Base-by-base conservation (phyloP, 208 protist genomes). In the Crithidia mellificae region DNA sequence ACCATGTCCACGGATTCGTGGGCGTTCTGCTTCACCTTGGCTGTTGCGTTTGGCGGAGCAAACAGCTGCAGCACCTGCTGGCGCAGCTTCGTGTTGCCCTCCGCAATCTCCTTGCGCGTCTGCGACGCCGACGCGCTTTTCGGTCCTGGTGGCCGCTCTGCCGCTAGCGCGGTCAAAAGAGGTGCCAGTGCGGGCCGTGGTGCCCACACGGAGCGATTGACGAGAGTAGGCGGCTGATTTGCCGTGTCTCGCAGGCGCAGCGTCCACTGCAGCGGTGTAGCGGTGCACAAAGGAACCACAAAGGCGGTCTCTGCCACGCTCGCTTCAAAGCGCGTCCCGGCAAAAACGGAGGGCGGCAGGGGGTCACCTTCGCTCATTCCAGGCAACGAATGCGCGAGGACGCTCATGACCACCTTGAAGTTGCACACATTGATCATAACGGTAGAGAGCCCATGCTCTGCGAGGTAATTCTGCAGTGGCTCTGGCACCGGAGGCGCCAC, bases 191-290 rank as follows among this genome's bases (percentile, higher is more conserved):
- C 58, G 51, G 46, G 56, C 22, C n/a, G 74, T 43, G 68, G 68
- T 25, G 50, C 58, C 81, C 81, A 86, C 43, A 86, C 73, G 8
- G 81, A 86, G 56, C 63, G 71, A 34, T 29, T 63, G 24, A 57
- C 6, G 2, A 38, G 27, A 8, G 36, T 29, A 17, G 43, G 24
- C 36, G 74, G 79, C 43, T 58, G 20, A 53, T 74, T 71, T 8
- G 61, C 74, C 7, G 69, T 72, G 24, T 67, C 54, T 15, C 63
- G 68, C 57, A 80, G 46, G n/a, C 61, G 59, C 20, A 85, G 68
- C 19, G 81, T 76, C 78, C 80, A 70, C 63, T 90, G 84, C 63
- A 93, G 49, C 11, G 84, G 87, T 7, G 87, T 87, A 51, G 66
- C 68, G 22, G 79, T 78, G 63, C 74, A 88, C 25, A 93, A 15